These are phyloP conservation scores for Diplosphaera chodatii DNA, from an alignment of 139 green algal genomes.

Conservation along the genomic window DNA sequence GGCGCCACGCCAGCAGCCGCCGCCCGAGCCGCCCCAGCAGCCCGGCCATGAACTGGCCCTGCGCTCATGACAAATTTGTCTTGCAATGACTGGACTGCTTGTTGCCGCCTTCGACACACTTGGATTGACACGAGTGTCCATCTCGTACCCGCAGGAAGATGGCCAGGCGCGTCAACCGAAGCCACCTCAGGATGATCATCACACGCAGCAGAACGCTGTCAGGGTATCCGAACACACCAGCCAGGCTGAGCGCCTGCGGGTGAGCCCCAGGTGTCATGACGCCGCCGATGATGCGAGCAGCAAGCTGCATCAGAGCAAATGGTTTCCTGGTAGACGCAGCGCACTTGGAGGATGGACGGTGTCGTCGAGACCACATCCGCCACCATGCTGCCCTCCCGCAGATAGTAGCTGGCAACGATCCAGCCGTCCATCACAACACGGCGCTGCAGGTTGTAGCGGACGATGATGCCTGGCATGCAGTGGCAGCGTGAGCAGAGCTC, in stretches of 20 bases:
- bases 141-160: not conserved
- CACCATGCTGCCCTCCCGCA: not conserved
- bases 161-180: not conserved
- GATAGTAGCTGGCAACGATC: not conserved
- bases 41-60: not conserved
- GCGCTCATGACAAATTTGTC: not conserved
- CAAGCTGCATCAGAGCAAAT: too few species aligned
- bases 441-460: not conserved
- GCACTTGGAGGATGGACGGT: not conserved
- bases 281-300: too few species aligned
- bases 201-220: not conserved
- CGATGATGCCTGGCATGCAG: not conserved
- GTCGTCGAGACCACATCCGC: not conserved
- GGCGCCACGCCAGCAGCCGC: not conserved
- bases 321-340: too few species aligned
- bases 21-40: slow-evolving; percentile 3
- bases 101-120: too few species aligned
- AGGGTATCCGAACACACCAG: not conserved
- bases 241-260: not conserved
- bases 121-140: too few species aligned
- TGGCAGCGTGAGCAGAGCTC: too few species aligned
- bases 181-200: not conserved
- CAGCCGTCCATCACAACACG: not conserved
- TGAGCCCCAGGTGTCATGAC: too few species aligned
- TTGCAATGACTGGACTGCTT: too few species aligned